phyloP scores from a whole-genome alignment of 1,284 basidiomycete species.

The Bjerkandera adusta region DNA sequence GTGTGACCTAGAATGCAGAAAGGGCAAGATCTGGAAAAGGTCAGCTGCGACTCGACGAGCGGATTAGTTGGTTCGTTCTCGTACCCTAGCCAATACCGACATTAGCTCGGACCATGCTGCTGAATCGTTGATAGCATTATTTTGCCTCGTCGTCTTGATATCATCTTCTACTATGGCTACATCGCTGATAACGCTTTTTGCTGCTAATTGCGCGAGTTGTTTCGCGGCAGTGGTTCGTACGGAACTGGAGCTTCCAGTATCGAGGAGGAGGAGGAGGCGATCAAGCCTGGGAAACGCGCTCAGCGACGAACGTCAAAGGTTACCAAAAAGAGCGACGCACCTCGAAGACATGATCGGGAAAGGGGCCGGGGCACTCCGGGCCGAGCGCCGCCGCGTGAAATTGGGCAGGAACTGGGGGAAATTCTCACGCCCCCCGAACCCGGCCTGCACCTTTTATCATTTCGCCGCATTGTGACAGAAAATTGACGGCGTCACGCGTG shows the following conservation, averaged over 20 bases:
- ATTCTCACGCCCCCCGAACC: conserved; percentile 37
- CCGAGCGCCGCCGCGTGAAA: conserved; percentile 35
- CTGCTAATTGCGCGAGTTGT: conserved; percentile 89
- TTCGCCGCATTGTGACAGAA: conserved; percentile 34
- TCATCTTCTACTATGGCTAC: conserved; percentile 79
- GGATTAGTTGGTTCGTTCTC: too few relatives aligned
- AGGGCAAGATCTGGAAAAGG: conserved; percentile 72
- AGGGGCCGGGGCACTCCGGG: conserved; percentile 35
- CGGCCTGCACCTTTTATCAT: conserved; percentile 39
- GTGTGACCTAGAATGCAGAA: conserved; percentile 82
- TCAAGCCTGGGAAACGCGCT: conserved; percentile 63
- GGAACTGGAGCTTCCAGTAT: conserved; percentile 85
- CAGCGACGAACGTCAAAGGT: conserved; percentile 19
- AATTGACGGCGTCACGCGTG: conserved; percentile 35
- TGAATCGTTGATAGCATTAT: conserved; percentile 54
- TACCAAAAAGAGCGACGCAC: conserved; percentile 36
- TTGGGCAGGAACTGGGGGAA: conserved; percentile 35
- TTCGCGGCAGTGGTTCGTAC: conserved; percentile 89
- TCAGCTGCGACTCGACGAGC: conserved; percentile 8
- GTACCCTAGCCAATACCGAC: conserved; percentile 77
- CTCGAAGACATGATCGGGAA: conserved; percentile 66
- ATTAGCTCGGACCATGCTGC: conserved; percentile 80
- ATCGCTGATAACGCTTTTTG: conserved; percentile 77
- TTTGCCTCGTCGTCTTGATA: conserved; percentile 59
- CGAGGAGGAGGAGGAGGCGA: conserved; percentile 87